Base-by-base conservation (phyloP, 768 basidiomycete species). In the Asterophora parasitica region DNA sequence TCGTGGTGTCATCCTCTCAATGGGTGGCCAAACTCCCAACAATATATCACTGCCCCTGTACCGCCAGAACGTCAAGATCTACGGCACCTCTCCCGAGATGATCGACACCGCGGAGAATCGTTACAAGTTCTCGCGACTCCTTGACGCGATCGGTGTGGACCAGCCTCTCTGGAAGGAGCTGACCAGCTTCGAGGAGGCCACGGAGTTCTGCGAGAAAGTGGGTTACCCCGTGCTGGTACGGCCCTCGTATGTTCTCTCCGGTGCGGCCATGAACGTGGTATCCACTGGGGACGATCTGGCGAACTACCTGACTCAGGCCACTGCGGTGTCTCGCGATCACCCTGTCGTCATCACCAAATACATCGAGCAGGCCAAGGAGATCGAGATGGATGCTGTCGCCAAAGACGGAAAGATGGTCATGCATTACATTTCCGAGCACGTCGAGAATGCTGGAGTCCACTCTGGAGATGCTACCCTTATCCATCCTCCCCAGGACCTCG, bases 391-490 rank as follows among this genome's bases (percentile, higher is more conserved):
- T 61, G 96, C 96, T 16, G 83, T 99, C 32, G 96, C 96, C 28
- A 89, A 89, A 68, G 91, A 92, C 61, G 95, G 95, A 16, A 91
- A 96, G 74, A 86, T 99, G 81, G 78, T 97, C 66, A 97, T 99
- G 95, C 96, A 99, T 67, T 97, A 92, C 68, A 93, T 97, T 65
- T 98, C 95, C 10, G 96, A 98, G 71, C 95, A 99, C 65, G 94
- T 98, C 59, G 95, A 98, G 72, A 97, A 97, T 61, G 94, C 95
- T 3, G 95, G 96, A 50, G 94, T 99, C 2, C 95, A 99, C 70
- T 99, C 96, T 44, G 95, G 95, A 50, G 96, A 99, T 59, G 95
- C 95, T 13, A 99, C 95, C 3, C 79, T 99, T 55, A 97, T 99
- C 58, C 90, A 96, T 54, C 96, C 95, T 11, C 95, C 95, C 23